Evolutionary conservation across 495 filamentous ascomycete genomes (phyloP).

Genomic region (Cercophora newfieldiana): DNA sequence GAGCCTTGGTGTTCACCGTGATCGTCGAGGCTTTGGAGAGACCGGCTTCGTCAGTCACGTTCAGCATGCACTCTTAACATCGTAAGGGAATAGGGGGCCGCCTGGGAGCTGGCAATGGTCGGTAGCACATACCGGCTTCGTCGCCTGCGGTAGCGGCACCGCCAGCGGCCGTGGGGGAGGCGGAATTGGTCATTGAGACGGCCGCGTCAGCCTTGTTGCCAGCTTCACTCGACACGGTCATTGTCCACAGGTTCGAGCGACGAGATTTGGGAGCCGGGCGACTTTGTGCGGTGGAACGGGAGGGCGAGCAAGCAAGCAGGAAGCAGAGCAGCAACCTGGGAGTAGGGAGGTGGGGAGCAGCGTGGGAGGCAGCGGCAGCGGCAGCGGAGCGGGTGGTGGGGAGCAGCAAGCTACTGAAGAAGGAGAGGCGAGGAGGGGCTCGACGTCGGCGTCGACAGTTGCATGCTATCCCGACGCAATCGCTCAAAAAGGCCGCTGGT

Average conservation of each 20-base stretch:
- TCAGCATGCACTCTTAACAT: background rate
- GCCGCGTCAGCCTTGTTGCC: constrained; percentile 31
- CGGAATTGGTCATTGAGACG: constrained; percentile 37
- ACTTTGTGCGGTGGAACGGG: constrained; percentile 22
- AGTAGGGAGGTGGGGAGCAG: constrained; percentile 2
- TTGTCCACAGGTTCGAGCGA: constrained; percentile 22
- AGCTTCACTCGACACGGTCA: constrained; percentile 36
- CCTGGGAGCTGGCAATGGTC: background rate
- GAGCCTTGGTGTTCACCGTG: constrained; percentile 52
- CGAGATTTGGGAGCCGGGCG: background rate
- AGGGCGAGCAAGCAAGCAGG: background rate
- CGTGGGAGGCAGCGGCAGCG: constrained; percentile 9
- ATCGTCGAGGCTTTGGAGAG: constrained; percentile 47
- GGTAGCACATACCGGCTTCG: constrained; percentile 36
- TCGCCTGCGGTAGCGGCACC: constrained; percentile 31
- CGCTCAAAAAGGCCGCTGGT: constrained; percentile 11
- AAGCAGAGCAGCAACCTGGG: background rate
- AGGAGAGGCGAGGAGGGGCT: constrained; percentile 29
- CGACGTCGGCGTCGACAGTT: constrained; percentile 25
- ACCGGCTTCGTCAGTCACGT: constrained; percentile 25
- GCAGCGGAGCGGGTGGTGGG: constrained; percentile 29
- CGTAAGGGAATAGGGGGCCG: background rate
- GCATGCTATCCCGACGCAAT: constrained; percentile 33
- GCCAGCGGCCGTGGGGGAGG: constrained; percentile 24
- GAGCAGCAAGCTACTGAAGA: constrained; percentile 30